Base-by-base conservation (phyloP, 164 flowering plant genomes). In the Cinnamomum chago region DNA sequence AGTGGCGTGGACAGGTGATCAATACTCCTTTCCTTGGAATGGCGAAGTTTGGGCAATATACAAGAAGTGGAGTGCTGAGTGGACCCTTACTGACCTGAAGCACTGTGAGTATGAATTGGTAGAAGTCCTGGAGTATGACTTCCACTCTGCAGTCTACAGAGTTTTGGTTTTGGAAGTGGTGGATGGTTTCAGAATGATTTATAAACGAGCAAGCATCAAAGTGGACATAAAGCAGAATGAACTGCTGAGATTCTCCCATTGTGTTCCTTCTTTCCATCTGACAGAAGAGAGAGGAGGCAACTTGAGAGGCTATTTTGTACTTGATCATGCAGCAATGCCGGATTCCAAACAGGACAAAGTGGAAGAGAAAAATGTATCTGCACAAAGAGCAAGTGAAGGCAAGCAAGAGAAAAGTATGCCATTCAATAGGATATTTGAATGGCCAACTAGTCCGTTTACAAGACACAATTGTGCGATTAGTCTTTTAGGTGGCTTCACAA, bases 41-140 rank as follows among this genome's bases (percentile, higher is more conserved):
- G 93, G 89, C 58, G 93, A 92, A 69, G 79, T 87, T 47, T 90
- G 94, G 93, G 95, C 92, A 2, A 23, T 90, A 67, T 91, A 89
- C 76, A 88, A 73, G 84, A 80, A 87, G 66, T 82, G 83, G 82
- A 75, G 76, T n/a, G 14, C 50, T 22, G 75, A 68, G 66, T 76
- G 81, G 79, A 51, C 78, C 18, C 17, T 55, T 25, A 62, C 79
- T 18, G 80, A 78, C 20, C 11, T 76, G 64, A 20, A 60, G 12
- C 72, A 66, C 3, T 66, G 82, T 35, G 82, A 85, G 24, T 84
- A 73, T 79, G 88, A 87, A 18, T 68, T 87, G 20, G 91, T 87
- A 22, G 87, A 86, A 75, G 81, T 90, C 25, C 68, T 80, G 5
- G 82, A 79, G 55, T 15, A 55, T 55, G n/a, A 3, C n/a, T 15